Evolutionary conservation across 2,329 filamentous ascomycete species (phyloP), one percentile per base, ranked within the genome.

Genomic region (Arthrobotrys entomopaga): DNA sequence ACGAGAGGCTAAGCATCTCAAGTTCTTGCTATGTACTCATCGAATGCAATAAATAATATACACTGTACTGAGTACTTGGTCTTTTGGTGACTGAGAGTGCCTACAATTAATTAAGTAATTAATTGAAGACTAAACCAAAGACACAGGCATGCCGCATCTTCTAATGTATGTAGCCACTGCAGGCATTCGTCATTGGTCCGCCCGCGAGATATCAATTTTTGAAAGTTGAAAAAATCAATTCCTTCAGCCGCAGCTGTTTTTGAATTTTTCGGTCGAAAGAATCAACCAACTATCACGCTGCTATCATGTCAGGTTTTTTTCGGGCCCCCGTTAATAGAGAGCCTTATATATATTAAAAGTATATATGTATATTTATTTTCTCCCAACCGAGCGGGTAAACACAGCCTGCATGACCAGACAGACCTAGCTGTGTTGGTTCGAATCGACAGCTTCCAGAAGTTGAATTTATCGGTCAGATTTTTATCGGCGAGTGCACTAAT

Each of bases 201-300:
- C 29, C 10, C 29, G 29, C 7, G 29, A 34, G 29, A 34, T 34
- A 34, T 34, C 29, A 34, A 34, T 34, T 34, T 34, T 34, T n/a
- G n/a, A 10, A 34, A 34, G 29, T 34, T 34, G 29, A 34, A 34
- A 34, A n/a, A n/a, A 13, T 40, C 34, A 40, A 13, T 40, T 46
- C 11, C 19, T 43, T 70, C 65, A 70, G 65, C 65, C 65, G 65
- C 65, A 64, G 65, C 65, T 63, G 65, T 63, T 60, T 67, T n/a
- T n/a, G n/a, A n/a, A n/a, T n/a, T n/a, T n/a, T n/a, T 43, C 13
- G 43, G 26, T 43, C 26, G 3, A 67, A 38, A 34, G 54, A 40
- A 59, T 10, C 29, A 48, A 70, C 63, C 10, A 6, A 34, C 10
- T 34, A 34, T 34, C 65, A 70, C 63, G 65, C 58, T 58, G 63